Evolutionary conservation across 2,329 filamentous ascomycete species (phyloP), one percentile per base, ranked within the genome.

Genomic region (Cadophora gregata): DNA sequence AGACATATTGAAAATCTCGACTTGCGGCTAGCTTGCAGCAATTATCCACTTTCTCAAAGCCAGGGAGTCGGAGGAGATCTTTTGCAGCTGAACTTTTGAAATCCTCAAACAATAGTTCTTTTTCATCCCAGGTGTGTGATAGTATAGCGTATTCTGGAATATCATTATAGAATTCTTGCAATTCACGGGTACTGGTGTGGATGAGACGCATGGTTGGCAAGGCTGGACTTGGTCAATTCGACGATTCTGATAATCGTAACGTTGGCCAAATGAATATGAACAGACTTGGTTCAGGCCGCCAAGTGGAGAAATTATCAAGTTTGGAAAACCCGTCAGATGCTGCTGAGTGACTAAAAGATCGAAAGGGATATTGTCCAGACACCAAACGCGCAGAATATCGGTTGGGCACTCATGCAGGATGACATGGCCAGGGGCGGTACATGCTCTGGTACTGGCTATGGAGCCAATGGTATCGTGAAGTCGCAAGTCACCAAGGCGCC

Each of bases 101-200:
- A 19, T 55, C 24, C 36, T 51, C 36, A 14, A 29, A 53, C 47
- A 27, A 4, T 24, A 10, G 45, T 24, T 77, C 76, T 2, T 69
- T 69, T 0, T 65, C 55, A 1, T 65, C 73, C 75, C 74, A 77
- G 0, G 71, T 75, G 63, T 77, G 75, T 4, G 73, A 76, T 19
- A 75, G 67, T 5, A 75, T 75, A 4, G 73, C 73, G 25, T 77
- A 75, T 2, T 27, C 29, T 19, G 48, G 61, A 9, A 67, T 50
- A 1, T 55, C 27, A 9, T 65, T 66, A 4, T 62, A 19, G 47
- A 70, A 69, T 19, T 70, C 67, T 12, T 68, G 56, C 0, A 73
- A 59, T 5, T 62, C 12, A 0, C 63, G 25, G 0, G 66, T 72
- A 14, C 45, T 50, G 4, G 68, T 72, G 47, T 72, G 58, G 25